Conservation (phyloP, 2,329 filamentous ascomycete genomes). For the Aspergillus phoenicis region DNA sequence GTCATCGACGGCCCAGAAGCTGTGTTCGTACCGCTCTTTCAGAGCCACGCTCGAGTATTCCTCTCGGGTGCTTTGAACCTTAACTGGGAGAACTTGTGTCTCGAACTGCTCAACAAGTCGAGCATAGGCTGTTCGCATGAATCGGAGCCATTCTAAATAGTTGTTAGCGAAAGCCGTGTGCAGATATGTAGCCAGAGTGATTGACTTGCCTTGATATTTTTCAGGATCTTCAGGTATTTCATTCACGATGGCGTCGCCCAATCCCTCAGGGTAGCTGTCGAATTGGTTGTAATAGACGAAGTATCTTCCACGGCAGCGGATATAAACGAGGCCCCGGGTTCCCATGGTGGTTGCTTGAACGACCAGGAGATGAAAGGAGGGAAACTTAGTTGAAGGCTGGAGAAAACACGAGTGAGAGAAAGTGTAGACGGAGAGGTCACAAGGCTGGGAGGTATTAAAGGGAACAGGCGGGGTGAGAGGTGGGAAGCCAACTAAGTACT, state of each 20-base stretch:
- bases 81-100: conserved; percentile 16
- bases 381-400: not conserved
- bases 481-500: no score
- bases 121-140: conserved; percentile 14
- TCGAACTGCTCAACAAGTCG: conserved; percentile 15
- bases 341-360: conserved; percentile 15
- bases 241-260: conserved; percentile 18
- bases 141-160: conserved; percentile 21
- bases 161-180: not conserved
- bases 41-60: conserved; percentile 2
- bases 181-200: not conserved
- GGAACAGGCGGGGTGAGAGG: not conserved
- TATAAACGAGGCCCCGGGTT: conserved; percentile 18
- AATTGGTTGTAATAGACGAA: conserved; percentile 23
- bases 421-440: not conserved
- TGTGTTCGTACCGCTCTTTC: conserved; percentile 11
- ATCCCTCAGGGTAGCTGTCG: conserved; percentile 25
- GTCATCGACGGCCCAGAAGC: conserved; percentile 20
- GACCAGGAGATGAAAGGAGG: not conserved
- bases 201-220: conserved; percentile 18
- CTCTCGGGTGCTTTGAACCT: not conserved
- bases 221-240: conserved; percentile 17
- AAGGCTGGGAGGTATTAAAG: not conserved
- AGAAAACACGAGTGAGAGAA: no score
- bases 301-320: conserved; percentile 24